Evolutionary conservation across 192 early-diverging fungal genomes (phyloP).

Genomic region (Gonapodya sp.): DNA sequence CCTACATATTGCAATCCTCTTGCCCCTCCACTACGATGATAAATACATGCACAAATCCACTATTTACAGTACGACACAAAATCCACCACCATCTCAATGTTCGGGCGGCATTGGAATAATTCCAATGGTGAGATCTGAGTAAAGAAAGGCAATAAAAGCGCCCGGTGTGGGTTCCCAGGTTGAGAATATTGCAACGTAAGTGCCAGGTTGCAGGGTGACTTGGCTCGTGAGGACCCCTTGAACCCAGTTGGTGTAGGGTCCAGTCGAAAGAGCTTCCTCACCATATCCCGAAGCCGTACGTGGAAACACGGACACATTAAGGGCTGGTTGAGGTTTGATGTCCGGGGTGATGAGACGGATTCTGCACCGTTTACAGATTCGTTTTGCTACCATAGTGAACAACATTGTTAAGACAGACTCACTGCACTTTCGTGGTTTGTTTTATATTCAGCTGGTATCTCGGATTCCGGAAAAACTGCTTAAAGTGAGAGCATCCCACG

Average conservation of each 20-base stretch:
- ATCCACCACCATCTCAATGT: background rate
- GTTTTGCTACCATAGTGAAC: background rate
- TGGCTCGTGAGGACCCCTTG: conserved; percentile 18
- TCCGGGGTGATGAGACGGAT: conserved; percentile 59
- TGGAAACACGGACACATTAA: conserved; percentile 61
- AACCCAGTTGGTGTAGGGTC: conserved; percentile 41
- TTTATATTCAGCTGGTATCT: conserved; percentile 51
- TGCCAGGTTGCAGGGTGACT: background rate
- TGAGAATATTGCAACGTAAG: background rate
- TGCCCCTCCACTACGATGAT: too few species aligned
- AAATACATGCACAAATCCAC: too few species aligned
- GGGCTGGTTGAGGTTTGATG: conserved; percentile 50
- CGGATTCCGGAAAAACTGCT: conserved; percentile 39
- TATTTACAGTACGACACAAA: too few species aligned
- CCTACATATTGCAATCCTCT: too few species aligned
- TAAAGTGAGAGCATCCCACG: conserved; percentile 30
- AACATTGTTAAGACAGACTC: conserved; percentile 4
- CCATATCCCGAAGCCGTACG: conserved; percentile 30
- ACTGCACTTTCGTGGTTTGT: conserved; percentile 48
- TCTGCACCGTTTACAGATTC: conserved; percentile 20
- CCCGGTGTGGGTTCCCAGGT: conserved; percentile 4
- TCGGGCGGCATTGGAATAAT: background rate
- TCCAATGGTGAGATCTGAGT: background rate
- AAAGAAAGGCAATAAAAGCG: background rate
- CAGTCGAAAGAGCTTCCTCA: conserved; percentile 43